Evolutionary conservation across 1,139 yeast species (phyloP).

Genomic region (Geotrichum klebahnii): DNA sequence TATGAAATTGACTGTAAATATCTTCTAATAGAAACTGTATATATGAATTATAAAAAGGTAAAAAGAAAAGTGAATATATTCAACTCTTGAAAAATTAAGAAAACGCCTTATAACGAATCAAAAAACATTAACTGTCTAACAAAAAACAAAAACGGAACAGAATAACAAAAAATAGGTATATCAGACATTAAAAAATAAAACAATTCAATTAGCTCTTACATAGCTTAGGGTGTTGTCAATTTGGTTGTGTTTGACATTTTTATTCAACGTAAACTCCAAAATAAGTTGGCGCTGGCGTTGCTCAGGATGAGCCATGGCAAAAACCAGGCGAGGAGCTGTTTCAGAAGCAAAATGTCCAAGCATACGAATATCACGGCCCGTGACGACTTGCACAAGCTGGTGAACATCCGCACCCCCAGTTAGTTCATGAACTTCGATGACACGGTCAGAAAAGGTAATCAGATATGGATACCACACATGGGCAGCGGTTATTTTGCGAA

Average conservation of each 20-base stretch:
- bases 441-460: conserved; percentile 18
- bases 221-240: conserved; percentile 1
- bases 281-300: conserved; percentile 8
- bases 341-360: conserved; percentile 4
- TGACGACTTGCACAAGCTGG: conserved; percentile 20
- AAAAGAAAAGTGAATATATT: no score
- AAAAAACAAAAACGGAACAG: no score
- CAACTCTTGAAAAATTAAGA: no score
- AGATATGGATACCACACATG: conserved; percentile 20
- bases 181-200: no score
- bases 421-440: conserved; percentile 19
- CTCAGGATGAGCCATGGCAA: conserved; percentile 20
- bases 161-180: no score
- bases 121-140: no score
- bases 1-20: neutral
- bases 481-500: conserved; percentile 19
- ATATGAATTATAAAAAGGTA: no score
- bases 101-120: neutral
- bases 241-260: conserved; percentile 7
- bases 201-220: neutral
- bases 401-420: conserved; percentile 18
- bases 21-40: no score
- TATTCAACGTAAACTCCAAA: conserved; percentile 14
- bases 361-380: conserved; percentile 21
- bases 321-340: neutral